Evolutionary conservation across 305 asterid species (phyloP).

Genomic region (Striga hermonthica): DNA sequence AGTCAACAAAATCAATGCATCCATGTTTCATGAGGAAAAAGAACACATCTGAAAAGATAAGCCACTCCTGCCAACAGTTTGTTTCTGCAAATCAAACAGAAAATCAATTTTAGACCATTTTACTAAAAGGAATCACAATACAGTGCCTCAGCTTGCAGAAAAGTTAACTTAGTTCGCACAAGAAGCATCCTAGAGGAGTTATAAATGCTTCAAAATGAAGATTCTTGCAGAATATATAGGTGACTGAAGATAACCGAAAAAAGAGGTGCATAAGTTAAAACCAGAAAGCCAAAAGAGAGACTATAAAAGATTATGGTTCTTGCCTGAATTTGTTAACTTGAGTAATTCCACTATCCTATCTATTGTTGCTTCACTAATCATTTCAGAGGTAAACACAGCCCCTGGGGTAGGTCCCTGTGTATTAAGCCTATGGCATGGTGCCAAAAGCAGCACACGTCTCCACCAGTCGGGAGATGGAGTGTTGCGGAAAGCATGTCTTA

Average conservation of each 20-base stretch:
- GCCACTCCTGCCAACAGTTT: constrained; percentile 99
- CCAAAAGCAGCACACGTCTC: constrained; percentile 95
- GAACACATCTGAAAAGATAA: constrained; percentile 86
- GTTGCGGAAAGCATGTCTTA: constrained; percentile 95
- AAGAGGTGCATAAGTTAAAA: constrained; percentile 11
- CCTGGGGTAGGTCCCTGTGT: constrained; percentile 82
- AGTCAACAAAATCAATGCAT: constrained; percentile 93
- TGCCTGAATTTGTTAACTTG: constrained; percentile 89
- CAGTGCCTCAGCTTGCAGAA: constrained; percentile 9
- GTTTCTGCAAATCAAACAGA: constrained; percentile 55
- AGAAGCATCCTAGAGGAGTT: constrained; percentile 4
- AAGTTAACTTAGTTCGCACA: constrained; percentile 1
- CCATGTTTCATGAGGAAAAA: constrained; percentile 94
- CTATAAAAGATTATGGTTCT: constrained; percentile 31
- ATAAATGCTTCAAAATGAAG: neutral
- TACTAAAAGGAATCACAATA: constrained; percentile 7
- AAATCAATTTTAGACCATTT: constrained; percentile 13
- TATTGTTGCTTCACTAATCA: constrained; percentile 93
- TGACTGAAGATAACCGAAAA: constrained; percentile 24
- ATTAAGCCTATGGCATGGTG: constrained; percentile 83
- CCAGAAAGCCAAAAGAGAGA: neutral
- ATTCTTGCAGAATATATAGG: neutral
- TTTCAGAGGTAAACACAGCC: constrained; percentile 95
- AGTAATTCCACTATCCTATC: constrained; percentile 89
- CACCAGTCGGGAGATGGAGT: constrained; percentile 99